Base-by-base conservation (phyloP, 805 yeast genomes). In the Hanseniaspora lindneri region DNA sequence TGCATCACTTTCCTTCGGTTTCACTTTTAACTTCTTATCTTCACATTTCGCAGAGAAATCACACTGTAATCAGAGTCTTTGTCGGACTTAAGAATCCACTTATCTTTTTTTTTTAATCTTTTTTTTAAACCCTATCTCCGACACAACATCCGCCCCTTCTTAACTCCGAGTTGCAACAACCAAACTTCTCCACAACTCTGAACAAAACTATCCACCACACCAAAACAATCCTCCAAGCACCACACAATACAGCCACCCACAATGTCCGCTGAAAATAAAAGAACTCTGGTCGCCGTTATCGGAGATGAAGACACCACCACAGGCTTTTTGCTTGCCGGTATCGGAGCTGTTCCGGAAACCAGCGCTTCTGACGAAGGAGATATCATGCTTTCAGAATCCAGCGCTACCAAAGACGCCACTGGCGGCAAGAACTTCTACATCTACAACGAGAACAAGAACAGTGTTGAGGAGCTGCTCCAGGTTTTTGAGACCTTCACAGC, bases 281-380 rank as follows among this genome's bases (percentile, higher is more conserved):
- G 98, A 59, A 75, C 82, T 34, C 72, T 88, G 56, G 71, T 92
- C 51, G 97, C 96, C 11, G 94, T 88, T 34, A 86, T 92, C 60
- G 98, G 96, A 16, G 98, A 92, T 60, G 98, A 92, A 68, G 97
- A 92, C 61, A 83, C 97, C 20, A 88, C 92, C 52, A 92, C 98
- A 1, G 98, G 98, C 3, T 76, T 92, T 72, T 71, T 92, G 30
- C 73, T 92, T 51, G 98, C 98, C 1, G 98, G 98, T 25, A 79
- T 85, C 51, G 98, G 98, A 23, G 43, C 44, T 29, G 50, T 33
- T 3, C 42, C 50, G n/a, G 32, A 36, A 24, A 23, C 19, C 4
- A 14, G 24, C n/a, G 28, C 7, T 19, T 13, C n/a, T 23, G 32
- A n/a, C 19, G 46, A 32, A n/a, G 27, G 35, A 9, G 20, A 14